Conservation (phyloP, 225 moss, liverwort and hornwort species). For the Thuidium tamariscinum region DNA sequence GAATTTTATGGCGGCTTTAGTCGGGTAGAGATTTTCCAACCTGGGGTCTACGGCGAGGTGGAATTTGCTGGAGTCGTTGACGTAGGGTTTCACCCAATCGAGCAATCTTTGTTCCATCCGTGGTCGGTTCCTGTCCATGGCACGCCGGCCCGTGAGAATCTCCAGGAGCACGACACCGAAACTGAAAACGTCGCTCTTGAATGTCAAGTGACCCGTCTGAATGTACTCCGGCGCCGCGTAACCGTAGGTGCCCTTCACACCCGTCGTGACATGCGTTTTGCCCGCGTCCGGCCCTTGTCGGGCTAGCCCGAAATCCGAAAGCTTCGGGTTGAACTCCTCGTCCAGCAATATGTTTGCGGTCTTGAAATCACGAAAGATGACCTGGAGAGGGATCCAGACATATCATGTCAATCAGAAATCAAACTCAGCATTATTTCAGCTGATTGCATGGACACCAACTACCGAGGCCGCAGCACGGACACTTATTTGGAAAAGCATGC, state of each 20-base stretch:
- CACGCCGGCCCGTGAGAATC: slow-evolving; percentile 57
- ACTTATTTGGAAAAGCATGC: background rate
- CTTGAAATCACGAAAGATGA: slow-evolving; percentile 60
- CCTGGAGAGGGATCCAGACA: background rate
- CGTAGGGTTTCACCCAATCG: slow-evolving; percentile 57
- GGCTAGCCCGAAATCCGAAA: slow-evolving; percentile 70
- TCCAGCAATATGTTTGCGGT: slow-evolving; percentile 53
- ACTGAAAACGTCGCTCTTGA: slow-evolving; percentile 61
- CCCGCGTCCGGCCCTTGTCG: slow-evolving; percentile 30
- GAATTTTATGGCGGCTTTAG: slow-evolving; percentile 29
- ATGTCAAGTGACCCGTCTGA: slow-evolving; percentile 49
- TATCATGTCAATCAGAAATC: background rate
- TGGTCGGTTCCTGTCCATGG: slow-evolving; percentile 27
- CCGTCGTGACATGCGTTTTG: slow-evolving; percentile 32
- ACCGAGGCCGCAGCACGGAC: background rate
- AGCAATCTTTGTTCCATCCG: slow-evolving; percentile 21
- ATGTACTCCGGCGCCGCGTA: slow-evolving; percentile 60
- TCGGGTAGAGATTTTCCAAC: slow-evolving; percentile 6
- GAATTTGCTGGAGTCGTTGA: slow-evolving; percentile 23
- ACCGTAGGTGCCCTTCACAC: slow-evolving; percentile 42
- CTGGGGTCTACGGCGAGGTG: slow-evolving; percentile 24
- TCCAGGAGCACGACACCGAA: slow-evolving; percentile 66
- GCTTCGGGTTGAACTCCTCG: slow-evolving; percentile 48
- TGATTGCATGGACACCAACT: too few relatives aligned
- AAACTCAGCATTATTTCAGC: background rate